Conservation (phyloP, 306 rosid genomes). For the Malus asiatica region DNA sequence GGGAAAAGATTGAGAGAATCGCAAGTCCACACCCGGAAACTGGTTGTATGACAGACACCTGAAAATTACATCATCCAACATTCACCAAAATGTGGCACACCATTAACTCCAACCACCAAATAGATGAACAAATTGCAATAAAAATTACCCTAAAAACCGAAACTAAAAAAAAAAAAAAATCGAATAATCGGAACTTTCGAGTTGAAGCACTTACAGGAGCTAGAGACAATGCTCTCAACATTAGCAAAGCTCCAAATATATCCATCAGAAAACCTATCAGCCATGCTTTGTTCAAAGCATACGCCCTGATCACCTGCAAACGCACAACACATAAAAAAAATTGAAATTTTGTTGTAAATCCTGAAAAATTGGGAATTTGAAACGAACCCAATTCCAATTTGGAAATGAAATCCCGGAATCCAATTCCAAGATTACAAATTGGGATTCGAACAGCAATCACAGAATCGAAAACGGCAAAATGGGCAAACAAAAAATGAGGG, state of each 20-base stretch:
- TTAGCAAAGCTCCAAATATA: conserved; percentile 79
- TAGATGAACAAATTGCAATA: not conserved
- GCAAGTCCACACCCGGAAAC: conserved; percentile 98
- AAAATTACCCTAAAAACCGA: not conserved
- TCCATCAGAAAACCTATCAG: conserved; percentile 84
- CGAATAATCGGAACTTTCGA: not conserved
- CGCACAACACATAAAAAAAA: not conserved
- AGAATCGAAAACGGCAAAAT: not conserved
- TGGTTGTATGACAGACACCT: conserved; percentile 96
- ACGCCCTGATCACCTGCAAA: conserved; percentile 78
- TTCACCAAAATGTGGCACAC: not conserved
- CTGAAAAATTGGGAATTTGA: not conserved
- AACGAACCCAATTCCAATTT: not conserved
- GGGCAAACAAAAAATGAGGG: not conserved
- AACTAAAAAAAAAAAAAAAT: not conserved
- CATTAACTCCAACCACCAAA: not conserved
- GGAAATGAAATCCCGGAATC: not conserved
- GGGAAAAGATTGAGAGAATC: conserved; percentile 86
- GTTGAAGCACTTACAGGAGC: conserved; percentile 75
- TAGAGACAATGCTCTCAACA: conserved; percentile 84
- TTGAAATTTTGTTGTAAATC: not conserved
- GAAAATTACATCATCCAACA: conserved; percentile 19
- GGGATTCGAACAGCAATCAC: not conserved
- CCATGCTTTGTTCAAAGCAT: conserved; percentile 82
- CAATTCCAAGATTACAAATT: not conserved